Conservation (phyloP, 2,329 filamentous ascomycete species). For the Aspergillus uvarum region DNA sequence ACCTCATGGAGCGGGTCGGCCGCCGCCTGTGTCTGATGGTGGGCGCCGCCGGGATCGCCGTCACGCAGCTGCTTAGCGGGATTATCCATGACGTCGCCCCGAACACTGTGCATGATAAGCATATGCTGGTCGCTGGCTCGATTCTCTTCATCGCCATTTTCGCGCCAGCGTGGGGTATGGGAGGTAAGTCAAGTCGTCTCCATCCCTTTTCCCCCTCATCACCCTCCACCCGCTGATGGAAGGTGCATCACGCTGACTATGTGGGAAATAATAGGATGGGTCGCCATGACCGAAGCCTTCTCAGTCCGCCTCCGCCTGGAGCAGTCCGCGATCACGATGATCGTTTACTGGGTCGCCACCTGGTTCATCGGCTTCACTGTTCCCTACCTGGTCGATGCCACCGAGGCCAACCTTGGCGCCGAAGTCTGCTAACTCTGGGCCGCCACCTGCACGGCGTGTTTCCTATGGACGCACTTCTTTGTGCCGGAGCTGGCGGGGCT, state of each 20-base stretch:
- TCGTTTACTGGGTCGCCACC: background rate
- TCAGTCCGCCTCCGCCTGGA: background rate
- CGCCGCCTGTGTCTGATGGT: slow-evolving; percentile 66
- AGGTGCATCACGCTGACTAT: no score
- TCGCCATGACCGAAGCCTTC: background rate
- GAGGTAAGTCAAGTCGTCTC: background rate
- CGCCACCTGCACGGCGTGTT: background rate
- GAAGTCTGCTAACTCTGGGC: background rate
- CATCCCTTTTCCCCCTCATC: no score
- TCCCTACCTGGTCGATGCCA: background rate
- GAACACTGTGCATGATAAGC: background rate
- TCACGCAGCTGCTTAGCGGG: slow-evolving; percentile 43
- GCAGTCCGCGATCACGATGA: background rate
- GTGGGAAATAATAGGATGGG: background rate
- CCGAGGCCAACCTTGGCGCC: background rate
- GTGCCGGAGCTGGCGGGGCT: background rate
- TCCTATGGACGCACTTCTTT: background rate
- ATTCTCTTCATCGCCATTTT: background rate
- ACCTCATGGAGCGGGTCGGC: slow-evolving; percentile 72
- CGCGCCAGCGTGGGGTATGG: background rate
- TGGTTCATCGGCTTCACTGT: background rate
- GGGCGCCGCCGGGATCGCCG: slow-evolving; percentile 54
- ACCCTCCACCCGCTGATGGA: no score
- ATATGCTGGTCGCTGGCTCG: background rate
- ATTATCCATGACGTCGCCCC: background rate